Percentiles rank a stretch among this genome's conserved stretches.
These are phyloP conservation scores for Gremmenia infestans DNA, from an alignment of 2,329 filamentous ascomycete species.

Conservation along the genomic window DNA sequence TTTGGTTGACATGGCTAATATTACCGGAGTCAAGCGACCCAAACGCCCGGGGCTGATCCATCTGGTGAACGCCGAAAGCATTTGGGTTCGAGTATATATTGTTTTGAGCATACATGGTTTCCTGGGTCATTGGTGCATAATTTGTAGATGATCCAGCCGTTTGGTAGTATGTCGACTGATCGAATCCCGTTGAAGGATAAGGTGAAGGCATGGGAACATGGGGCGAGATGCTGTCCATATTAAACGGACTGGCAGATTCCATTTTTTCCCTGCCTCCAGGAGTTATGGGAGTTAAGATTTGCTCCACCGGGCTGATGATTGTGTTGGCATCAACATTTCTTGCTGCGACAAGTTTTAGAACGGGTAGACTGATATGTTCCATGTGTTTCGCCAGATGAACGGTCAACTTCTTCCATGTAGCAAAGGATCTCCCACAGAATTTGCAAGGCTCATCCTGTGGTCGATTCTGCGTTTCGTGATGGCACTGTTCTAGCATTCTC, in stretches of 20 bases:
- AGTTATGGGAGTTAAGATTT: conserved; percentile 27
- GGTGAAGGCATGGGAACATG: conserved; percentile 16
- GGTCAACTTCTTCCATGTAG: conserved; percentile 86
- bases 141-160: conserved; percentile 9
- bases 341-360: conserved; percentile 56
- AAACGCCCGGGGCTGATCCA: conserved; percentile 18
- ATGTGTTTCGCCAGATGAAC: conserved; percentile 94
- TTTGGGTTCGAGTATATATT: conserved; percentile 17
- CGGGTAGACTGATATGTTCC: conserved; percentile 83
- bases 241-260: conserved; percentile 25
- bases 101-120: conserved; percentile 14
- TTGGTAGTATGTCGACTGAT: conserved; percentile 18
- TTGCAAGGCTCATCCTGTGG: conserved; percentile 77
- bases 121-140: conserved; percentile 18
- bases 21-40: conserved; percentile 15
- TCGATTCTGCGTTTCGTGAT: conserved; percentile 58
- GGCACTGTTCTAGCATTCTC: conserved; percentile 73
- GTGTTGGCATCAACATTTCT: conserved; percentile 54
- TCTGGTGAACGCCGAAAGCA: conserved; percentile 15
- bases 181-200: conserved; percentile 19
- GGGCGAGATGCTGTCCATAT: conserved; percentile 23
- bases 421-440: conserved; percentile 78
- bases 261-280: conserved; percentile 23
- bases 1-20: conserved; percentile 13
- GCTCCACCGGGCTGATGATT: conserved; percentile 61